phyloP scores from a whole-genome alignment of 1,139 yeast genomes.

The Geotrichum fermentans region DNA sequence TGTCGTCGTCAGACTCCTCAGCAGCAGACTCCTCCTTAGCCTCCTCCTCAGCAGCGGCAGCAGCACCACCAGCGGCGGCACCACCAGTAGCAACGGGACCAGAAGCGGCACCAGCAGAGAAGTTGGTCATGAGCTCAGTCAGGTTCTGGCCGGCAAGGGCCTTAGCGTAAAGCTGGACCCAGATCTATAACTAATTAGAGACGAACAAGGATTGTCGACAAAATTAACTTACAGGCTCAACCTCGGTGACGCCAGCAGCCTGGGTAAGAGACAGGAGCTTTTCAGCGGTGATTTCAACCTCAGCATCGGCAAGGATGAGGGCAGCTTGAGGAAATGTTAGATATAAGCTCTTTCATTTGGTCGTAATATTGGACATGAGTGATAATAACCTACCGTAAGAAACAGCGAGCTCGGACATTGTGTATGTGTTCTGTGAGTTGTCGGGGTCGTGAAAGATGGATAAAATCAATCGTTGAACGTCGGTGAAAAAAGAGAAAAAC shows the following conservation, averaged over 20 bases:
- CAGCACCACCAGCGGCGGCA: constrained; percentile 58
- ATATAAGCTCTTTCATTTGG: no score
- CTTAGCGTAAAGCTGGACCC: constrained; percentile 68
- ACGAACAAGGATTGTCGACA: not conserved
- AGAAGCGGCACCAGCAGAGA: constrained; percentile 88
- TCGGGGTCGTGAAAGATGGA: constrained; percentile 7
- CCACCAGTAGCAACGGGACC: constrained; percentile 42
- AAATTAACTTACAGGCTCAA: constrained; percentile 50
- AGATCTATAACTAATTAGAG: constrained; percentile 6
- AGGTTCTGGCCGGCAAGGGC: constrained; percentile 67
- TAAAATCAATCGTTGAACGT: not conserved
- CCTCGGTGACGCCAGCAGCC: constrained; percentile 79
- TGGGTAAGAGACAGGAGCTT: constrained; percentile 78
- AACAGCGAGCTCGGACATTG: constrained; percentile 20
- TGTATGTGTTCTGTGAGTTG: constrained; percentile 9
- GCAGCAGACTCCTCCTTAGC: constrained; percentile 33
- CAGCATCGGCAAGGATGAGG: constrained; percentile 96
- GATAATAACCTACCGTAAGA: constrained; percentile 16
- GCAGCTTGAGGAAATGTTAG: constrained; percentile 54
- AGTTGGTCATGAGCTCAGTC: constrained; percentile 55
- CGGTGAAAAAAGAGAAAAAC: not conserved
- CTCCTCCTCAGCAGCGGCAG: constrained; percentile 59
- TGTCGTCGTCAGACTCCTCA: constrained; percentile 39
- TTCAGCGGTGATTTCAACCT: constrained; percentile 89
- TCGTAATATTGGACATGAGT: no score